Evolutionary conservation across 345 rosid genomes (phyloP).

Genomic region (Litchi chinensis): DNA sequence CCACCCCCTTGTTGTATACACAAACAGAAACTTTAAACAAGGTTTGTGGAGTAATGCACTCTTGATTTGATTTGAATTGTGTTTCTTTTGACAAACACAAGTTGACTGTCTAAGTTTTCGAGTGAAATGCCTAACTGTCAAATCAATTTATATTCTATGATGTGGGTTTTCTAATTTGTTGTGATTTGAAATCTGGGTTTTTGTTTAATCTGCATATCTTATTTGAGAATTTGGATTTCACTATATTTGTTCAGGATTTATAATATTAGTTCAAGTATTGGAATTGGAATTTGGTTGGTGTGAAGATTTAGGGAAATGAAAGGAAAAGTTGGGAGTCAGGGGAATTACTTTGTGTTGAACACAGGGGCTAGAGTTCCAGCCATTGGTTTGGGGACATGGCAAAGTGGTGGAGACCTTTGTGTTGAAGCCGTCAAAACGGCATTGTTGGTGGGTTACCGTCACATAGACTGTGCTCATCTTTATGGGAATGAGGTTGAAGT

Average conservation of each 20-base stretch:
- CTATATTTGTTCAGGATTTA: conserved; percentile 4
- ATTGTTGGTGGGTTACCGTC: conserved; percentile 57
- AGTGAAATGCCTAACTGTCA: not conserved
- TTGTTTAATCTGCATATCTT: conserved; percentile 7
- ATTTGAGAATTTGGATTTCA: not conserved
- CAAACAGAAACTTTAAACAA: not conserved
- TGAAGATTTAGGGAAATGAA: conserved; percentile 37
- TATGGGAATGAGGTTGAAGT: conserved; percentile 67
- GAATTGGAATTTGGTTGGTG: not conserved
- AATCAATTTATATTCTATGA: conserved; percentile 3
- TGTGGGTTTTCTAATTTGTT: conserved; percentile 14
- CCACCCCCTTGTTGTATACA: conserved; percentile 11
- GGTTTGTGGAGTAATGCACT: not conserved
- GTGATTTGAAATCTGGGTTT: conserved; percentile 18
- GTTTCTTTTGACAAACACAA: conserved; percentile 21
- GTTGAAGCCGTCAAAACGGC: conserved; percentile 59
- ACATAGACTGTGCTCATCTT: conserved; percentile 66
- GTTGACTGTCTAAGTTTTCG: not conserved
- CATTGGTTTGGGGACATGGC: conserved; percentile 71
- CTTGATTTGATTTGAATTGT: conserved; percentile 17
- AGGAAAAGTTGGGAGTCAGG: conserved; percentile 42
- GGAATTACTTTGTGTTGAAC: conserved; percentile 48
- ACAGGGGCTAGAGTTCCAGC: conserved; percentile 65
- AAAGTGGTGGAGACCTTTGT: conserved; percentile 62
- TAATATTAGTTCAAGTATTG: not conserved